A percentile compares a stretch with the other conserved stretches of the same genome.
phyloP scores from a whole-genome alignment of 2,329 filamentous ascomycete genomes.

The Clonostachys chloroleuca region DNA sequence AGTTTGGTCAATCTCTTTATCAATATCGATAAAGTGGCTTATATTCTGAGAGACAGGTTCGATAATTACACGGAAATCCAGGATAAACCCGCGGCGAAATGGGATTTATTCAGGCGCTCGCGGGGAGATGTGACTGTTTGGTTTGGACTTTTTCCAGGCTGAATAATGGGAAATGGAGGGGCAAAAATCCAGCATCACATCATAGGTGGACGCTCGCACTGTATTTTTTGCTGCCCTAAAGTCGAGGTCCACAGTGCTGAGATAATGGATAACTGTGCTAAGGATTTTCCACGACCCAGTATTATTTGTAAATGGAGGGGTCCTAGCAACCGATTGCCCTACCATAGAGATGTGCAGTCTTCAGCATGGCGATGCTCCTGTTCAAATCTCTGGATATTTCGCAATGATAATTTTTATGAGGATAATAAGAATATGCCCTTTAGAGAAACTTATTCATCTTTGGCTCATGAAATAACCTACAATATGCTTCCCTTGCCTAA shows the following conservation, averaged over 20 bases:
- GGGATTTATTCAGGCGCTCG: not conserved
- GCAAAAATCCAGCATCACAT: constrained; percentile 1
- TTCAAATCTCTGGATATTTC: too few relatives aligned
- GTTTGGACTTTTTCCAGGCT: constrained; percentile 1
- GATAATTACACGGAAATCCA: not conserved
- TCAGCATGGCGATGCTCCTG: too few relatives aligned
- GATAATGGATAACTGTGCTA: constrained; percentile 4
- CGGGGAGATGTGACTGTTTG: not conserved
- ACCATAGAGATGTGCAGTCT: too few relatives aligned
- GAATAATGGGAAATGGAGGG: constrained; percentile 2
- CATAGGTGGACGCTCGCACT: constrained; percentile 1
- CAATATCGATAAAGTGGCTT: not conserved
- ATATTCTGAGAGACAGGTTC: not conserved
- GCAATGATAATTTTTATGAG: too few relatives aligned
- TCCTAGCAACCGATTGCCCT: too few relatives aligned
- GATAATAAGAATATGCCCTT: too few relatives aligned
- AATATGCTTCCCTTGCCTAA: too few relatives aligned
- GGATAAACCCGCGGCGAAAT: not conserved
- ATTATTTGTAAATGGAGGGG: too few relatives aligned
- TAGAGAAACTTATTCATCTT: too few relatives aligned
- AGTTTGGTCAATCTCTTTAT: not conserved
- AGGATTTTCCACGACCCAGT: too few relatives aligned
- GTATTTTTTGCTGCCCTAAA: not conserved
- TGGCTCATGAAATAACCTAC: too few relatives aligned
- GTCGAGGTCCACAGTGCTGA: not conserved